A percentile compares a stretch with the other conserved stretches of the same genome.
Conservation (phyloP, 2,329 filamentous ascomycete species). For the Fusarium begoniae region DNA sequence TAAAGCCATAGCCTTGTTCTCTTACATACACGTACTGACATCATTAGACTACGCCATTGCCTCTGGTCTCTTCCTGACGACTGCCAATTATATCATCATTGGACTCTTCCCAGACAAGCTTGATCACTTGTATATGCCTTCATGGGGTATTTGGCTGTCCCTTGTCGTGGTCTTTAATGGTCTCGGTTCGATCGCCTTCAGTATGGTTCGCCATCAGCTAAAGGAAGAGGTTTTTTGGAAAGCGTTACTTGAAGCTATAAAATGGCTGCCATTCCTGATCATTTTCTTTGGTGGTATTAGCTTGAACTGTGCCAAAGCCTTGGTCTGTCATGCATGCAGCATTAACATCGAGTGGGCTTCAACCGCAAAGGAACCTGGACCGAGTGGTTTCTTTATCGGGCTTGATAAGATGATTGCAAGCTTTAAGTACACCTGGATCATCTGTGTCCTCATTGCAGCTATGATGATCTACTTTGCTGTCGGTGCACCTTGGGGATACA, state of each 20-base stretch:
- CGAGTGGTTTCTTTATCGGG: conserved; percentile 45
- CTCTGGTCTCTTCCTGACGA: conserved; percentile 70
- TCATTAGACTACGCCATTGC: conserved; percentile 69
- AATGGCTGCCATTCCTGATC: conserved; percentile 42
- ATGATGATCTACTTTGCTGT: conserved; percentile 43
- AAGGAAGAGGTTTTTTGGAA: conserved; percentile 40
- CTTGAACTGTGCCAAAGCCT: conserved; percentile 41
- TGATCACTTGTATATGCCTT: conserved; percentile 74
- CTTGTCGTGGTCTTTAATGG: conserved; percentile 40
- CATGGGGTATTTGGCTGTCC: conserved; percentile 69
- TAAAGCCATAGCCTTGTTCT: not conserved
- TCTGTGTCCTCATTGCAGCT: conserved; percentile 34
- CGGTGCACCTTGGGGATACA: conserved; percentile 38
- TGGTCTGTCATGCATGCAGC: conserved; percentile 40
- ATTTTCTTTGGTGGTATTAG: conserved; percentile 45
- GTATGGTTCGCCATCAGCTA: conserved; percentile 38
- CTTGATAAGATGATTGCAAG: conserved; percentile 56
- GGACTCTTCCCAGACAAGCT: conserved; percentile 74
- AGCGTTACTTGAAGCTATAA: conserved; percentile 36
- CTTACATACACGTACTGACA: too few species aligned
- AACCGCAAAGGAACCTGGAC: conserved; percentile 42
- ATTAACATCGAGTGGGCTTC: conserved; percentile 44
- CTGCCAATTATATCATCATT: conserved; percentile 74
- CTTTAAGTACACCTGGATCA: conserved; percentile 51
- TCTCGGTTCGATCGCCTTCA: conserved; percentile 31